Evolutionary conservation across 306 rosid genomes (phyloP).

Genomic region (Quercus berberidifolia): DNA sequence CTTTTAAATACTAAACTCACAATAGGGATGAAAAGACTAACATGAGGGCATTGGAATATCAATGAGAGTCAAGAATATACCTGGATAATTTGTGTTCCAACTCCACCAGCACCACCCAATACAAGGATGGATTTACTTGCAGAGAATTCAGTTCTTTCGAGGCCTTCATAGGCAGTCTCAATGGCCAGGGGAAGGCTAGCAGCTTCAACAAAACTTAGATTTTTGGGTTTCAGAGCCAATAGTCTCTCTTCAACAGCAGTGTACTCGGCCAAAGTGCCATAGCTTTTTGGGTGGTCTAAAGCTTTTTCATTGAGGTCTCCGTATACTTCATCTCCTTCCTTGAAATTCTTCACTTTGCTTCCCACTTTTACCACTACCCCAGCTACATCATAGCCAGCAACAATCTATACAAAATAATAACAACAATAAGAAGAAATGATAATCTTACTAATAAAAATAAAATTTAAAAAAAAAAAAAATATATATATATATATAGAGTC

Average conservation of each 20-base stretch:
- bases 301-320: conserved; percentile 53
- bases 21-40: not conserved
- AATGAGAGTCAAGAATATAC: conserved; percentile 14
- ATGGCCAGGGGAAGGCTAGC: conserved; percentile 71
- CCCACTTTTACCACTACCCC: conserved; percentile 72
- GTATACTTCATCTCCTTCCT: conserved; percentile 68
- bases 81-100: conserved; percentile 60
- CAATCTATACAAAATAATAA: conserved; percentile 25
- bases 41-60: not conserved
- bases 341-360: conserved; percentile 49
- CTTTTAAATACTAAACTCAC: not conserved
- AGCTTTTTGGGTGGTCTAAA: conserved; percentile 24
- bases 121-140: conserved; percentile 58
- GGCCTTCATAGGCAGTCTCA: conserved; percentile 68
- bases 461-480: too few relatives aligned
- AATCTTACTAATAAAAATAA: not conserved
- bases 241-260: conserved; percentile 56
- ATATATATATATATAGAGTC: too few relatives aligned
- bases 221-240: conserved; percentile 58
- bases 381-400: conserved; percentile 66
- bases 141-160: conserved; percentile 39
- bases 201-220: conserved; percentile 69
- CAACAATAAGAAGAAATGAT: not conserved
- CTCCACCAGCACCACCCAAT: conserved; percentile 80
- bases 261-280: conserved; percentile 71